A percentile compares a stretch with the other conserved stretches of the same genome.
phyloP scores from a whole-genome alignment of 345 rosid genomes.

The Hibiscus mutabilis region DNA sequence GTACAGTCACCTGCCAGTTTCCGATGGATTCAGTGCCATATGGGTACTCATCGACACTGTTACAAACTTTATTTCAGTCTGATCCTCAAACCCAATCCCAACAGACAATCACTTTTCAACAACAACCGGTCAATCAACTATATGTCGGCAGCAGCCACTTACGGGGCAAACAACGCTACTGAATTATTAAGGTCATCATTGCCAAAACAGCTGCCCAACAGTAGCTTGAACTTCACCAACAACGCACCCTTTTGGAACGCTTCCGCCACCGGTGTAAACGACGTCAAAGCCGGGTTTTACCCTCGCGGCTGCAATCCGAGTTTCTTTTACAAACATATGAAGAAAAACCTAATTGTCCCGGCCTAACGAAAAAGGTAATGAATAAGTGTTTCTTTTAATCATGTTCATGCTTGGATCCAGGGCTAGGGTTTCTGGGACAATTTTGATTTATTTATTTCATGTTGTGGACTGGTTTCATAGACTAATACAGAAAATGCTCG shows the following conservation, averaged over 20 bases:
- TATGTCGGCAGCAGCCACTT: conserved; percentile 11
- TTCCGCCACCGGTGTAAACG: conserved; percentile 20
- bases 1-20: conserved; percentile 21
- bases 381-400: not conserved
- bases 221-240: conserved; percentile 39
- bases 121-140: conserved; percentile 30
- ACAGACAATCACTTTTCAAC: conserved; percentile 29
- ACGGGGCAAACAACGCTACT: conserved; percentile 15
- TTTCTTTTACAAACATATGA: conserved; percentile 26
- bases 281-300: conserved; percentile 22
- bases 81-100: conserved; percentile 31
- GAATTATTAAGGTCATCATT: conserved; percentile 28
- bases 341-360: conserved; percentile 30
- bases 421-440: conserved; percentile 13
- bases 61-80: conserved; percentile 36
- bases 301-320: conserved; percentile 27
- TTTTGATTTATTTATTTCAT: not conserved
- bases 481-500: conserved; percentile 31
- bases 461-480: conserved; percentile 14
- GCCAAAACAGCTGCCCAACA: conserved; percentile 26
- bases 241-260: conserved; percentile 43
- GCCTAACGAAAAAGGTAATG: conserved; percentile 20
- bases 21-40: conserved; percentile 15
- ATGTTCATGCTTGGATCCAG: not conserved
- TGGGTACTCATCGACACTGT: conserved; percentile 31